phyloP scores from a whole-genome alignment of 176 grass and related monocot genomes.

The Calamus simplicifolius region DNA sequence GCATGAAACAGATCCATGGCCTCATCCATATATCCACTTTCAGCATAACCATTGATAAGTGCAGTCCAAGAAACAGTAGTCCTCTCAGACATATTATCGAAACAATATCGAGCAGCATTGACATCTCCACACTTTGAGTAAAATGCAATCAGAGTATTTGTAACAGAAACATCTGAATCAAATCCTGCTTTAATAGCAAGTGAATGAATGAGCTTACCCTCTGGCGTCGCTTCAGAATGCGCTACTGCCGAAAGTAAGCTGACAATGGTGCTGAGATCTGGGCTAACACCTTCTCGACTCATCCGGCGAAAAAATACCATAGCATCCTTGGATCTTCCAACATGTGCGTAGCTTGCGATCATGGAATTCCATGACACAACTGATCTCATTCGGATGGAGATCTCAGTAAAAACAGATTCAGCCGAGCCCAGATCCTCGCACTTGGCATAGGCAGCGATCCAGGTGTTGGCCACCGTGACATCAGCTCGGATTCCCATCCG shows the following conservation, averaged over 20 bases:
- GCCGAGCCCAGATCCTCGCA: slow-evolving; percentile 1
- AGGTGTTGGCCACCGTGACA: slow-evolving; percentile 2
- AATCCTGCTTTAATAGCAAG: neutral
- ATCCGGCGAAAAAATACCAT: neutral
- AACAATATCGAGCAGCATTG: neutral
- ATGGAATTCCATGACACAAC: slow-evolving; percentile 8
- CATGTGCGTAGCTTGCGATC: neutral
- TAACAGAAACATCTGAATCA: neutral
- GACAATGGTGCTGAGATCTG: slow-evolving; percentile 1
- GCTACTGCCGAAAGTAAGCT: neutral
- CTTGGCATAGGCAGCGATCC: slow-evolving; percentile 2
- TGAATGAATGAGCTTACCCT: neutral
- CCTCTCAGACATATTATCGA: neutral
- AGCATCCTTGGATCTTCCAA: neutral
- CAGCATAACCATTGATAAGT: slow-evolving; percentile 7
- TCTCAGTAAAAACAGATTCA: slow-evolving; percentile 1
- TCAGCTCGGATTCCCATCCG: neutral
- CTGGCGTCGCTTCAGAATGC: neutral
- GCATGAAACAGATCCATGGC: neutral
- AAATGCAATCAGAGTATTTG: slow-evolving; percentile 11
- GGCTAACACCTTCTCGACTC: neutral
- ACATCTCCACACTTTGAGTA: neutral
- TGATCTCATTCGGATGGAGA: neutral
- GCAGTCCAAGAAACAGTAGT: slow-evolving; percentile 14
- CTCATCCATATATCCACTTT: neutral